Conservation (phyloP, 345 rosid species). For the Anacardium occidentale region DNA sequence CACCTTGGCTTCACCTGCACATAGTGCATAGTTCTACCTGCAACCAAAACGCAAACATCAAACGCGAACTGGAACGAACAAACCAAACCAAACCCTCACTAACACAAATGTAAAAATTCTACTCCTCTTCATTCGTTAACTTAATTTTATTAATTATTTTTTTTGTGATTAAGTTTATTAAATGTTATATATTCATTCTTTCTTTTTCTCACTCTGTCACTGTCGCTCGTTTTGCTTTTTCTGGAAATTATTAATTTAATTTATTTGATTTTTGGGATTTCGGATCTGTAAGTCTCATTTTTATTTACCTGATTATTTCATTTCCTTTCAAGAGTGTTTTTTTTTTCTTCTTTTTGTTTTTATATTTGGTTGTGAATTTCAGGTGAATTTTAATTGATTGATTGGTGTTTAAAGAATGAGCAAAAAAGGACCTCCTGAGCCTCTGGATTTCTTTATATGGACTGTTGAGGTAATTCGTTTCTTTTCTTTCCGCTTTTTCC, state of each 20-base stretch:
- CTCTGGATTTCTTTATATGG: constrained; percentile 99
- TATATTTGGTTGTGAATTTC: constrained; percentile 2
- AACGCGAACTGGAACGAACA: too few relatives aligned
- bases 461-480: constrained; percentile 71
- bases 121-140: constrained; percentile 18
- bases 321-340: background rate
- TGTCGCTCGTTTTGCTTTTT: constrained; percentile 12
- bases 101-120: constrained; percentile 19
- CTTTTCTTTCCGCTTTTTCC: background rate
- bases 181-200: background rate
- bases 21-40: too few relatives aligned
- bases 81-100: too few relatives aligned
- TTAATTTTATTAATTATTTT: background rate
- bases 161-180: constrained; percentile 3
- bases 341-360: background rate
- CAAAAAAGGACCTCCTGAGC: constrained; percentile 83
- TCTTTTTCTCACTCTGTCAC: constrained; percentile 1
- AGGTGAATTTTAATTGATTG: constrained; percentile 21
- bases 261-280: background rate
- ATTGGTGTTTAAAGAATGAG: constrained; percentile 44
- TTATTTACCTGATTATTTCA: background rate
- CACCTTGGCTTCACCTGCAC: too few relatives aligned
- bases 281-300: constrained; percentile 6
- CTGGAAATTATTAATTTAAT: constrained; percentile 3
- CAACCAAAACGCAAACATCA: too few relatives aligned